Percentiles rank a stretch among this genome's conserved stretches.
phyloP scores from a whole-genome alignment of 306 rosid genomes.

The Prunus campanulata region DNA sequence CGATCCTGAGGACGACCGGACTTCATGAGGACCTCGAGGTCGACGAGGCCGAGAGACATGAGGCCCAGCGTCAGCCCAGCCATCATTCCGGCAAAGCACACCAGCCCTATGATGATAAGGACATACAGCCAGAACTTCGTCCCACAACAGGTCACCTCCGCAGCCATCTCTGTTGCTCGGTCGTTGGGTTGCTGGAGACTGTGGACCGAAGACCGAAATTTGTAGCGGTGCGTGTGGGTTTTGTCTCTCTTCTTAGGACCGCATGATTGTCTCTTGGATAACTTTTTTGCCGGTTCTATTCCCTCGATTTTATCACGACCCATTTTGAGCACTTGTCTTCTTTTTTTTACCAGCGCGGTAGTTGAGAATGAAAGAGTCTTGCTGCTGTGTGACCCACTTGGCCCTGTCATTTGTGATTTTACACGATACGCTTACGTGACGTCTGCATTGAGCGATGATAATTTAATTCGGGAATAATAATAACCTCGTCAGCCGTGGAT shows the following conservation, averaged over 20 bases:
- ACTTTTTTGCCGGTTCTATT: neutral
- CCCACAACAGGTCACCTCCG: constrained; percentile 63
- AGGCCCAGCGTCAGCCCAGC: constrained; percentile 98
- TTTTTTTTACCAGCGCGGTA: neutral
- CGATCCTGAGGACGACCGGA: constrained; percentile 98
- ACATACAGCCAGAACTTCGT: constrained; percentile 52
- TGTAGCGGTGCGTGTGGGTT: constrained; percentile 6
- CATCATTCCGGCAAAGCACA: constrained; percentile 86
- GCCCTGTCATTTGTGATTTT: neutral
- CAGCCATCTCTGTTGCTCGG: constrained; percentile 45
- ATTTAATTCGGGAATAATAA: neutral
- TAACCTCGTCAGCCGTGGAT: neutral
- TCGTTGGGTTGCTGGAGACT: neutral
- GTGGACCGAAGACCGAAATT: neutral
- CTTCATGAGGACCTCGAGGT: constrained; percentile 93
- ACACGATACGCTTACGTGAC: neutral
- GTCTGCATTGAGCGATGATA: neutral
- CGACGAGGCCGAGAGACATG: constrained; percentile 95
- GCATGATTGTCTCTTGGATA: neutral
- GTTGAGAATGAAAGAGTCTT: no score
- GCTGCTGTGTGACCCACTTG: neutral
- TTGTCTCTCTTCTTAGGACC: neutral
- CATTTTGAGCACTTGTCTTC: neutral
- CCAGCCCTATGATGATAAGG: constrained; percentile 55
- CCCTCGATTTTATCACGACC: neutral